Evolutionary conservation across 2,329 filamentous ascomycete genomes (phyloP).

Genomic region (Podosphaera fusca): DNA sequence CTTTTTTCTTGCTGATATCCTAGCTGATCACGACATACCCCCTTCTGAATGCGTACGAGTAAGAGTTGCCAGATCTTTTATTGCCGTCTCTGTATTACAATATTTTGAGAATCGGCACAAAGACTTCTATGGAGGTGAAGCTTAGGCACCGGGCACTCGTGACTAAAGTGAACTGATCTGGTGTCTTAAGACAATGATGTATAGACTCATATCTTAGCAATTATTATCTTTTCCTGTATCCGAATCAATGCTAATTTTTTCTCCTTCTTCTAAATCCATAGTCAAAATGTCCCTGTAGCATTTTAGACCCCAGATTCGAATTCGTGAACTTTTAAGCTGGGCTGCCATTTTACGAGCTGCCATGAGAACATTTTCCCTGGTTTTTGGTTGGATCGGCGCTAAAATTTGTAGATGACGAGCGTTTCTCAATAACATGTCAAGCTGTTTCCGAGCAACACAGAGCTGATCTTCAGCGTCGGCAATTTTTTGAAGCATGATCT

Average conservation of each 20-base stretch:
- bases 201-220: too few relatives aligned
- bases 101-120: too few relatives aligned
- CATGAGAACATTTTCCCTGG: conserved; percentile 63
- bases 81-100: too few relatives aligned
- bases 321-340: conserved; percentile 79
- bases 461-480: conserved; percentile 63
- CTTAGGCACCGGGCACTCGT: too few relatives aligned
- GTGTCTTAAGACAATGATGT: too few relatives aligned
- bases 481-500: conserved; percentile 69
- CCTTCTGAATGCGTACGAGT: too few relatives aligned
- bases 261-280: conserved; percentile 67
- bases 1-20: too few relatives aligned
- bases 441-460: conserved; percentile 44
- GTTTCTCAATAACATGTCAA: conserved; percentile 69
- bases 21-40: too few relatives aligned
- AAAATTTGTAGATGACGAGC: conserved; percentile 74
- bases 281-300: conserved; percentile 77
- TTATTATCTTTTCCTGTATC: too few relatives aligned
- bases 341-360: conserved; percentile 68
- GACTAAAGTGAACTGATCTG: too few relatives aligned
- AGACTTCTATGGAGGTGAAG: too few relatives aligned
- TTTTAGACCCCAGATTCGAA: conserved; percentile 78
- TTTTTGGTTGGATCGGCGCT: conserved; percentile 76
- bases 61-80: too few relatives aligned
- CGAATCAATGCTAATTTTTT: conserved; percentile 4